A percentile compares a stretch with the other conserved stretches of the same genome.
Conservation (phyloP, 176 grass and related monocot species). For the Oropetium thomaeum region DNA sequence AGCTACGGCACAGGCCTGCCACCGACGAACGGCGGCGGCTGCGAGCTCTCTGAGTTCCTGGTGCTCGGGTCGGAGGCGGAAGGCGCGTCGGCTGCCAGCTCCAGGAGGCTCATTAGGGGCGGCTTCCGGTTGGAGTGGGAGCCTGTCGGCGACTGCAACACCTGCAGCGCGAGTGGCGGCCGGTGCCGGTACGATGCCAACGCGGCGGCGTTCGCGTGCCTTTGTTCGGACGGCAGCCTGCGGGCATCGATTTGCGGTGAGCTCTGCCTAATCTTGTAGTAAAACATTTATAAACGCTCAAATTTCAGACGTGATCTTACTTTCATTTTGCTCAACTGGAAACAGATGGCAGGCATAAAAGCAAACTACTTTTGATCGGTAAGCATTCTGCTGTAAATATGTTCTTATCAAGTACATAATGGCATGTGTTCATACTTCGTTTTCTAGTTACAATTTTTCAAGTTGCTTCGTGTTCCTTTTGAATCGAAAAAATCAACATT, state of each 20-base stretch:
- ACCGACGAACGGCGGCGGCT: not conserved
- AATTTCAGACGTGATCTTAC: not conserved
- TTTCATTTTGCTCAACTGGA: not conserved
- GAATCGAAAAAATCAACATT: not conserved
- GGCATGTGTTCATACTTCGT: not conserved
- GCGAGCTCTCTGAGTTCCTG: not conserved
- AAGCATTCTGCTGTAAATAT: not conserved
- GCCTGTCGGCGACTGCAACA: slow-evolving; percentile 20
- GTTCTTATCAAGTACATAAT: not conserved
- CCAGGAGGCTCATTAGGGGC: slow-evolving; percentile 14
- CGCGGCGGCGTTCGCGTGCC: slow-evolving; percentile 35
- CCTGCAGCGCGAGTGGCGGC: slow-evolving; percentile 35
- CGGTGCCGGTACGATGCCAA: slow-evolving; percentile 29
- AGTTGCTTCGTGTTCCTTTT: not conserved
- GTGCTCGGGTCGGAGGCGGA: slow-evolving; percentile 15
- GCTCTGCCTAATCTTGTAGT: not conserved
- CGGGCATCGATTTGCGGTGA: slow-evolving; percentile 7
- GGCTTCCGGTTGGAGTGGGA: slow-evolving; percentile 43
- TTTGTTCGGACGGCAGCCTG: slow-evolving; percentile 31
- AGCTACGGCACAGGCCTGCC: not conserved
- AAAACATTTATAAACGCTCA: not conserved
- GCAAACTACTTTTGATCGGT: slow-evolving; percentile 25
- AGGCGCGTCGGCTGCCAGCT: slow-evolving; percentile 3
- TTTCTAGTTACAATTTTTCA: not conserved
- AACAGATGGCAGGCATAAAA: slow-evolving; percentile 16